Evolutionary conservation across 768 basidiomycete genomes (phyloP).

Genomic region (Podaxis pistillaris): DNA sequence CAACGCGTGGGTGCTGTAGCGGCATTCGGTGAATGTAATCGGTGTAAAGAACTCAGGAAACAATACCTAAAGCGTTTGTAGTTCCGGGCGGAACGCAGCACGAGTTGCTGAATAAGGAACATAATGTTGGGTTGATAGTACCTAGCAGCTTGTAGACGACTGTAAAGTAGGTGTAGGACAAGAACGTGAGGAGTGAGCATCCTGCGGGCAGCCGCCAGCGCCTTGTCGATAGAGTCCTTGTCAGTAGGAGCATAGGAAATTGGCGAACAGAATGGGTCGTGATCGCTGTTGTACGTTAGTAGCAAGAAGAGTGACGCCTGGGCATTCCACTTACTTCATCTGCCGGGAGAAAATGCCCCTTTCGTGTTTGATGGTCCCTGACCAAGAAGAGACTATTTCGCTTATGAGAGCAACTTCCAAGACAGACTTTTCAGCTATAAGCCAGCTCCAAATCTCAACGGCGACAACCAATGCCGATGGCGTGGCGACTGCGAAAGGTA

Average conservation of each 20-base stretch:
- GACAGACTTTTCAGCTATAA: constrained; percentile 81
- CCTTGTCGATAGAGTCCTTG: constrained; percentile 77
- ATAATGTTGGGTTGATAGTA: constrained; percentile 85
- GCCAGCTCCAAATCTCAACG: constrained; percentile 96
- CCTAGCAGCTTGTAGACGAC: constrained; percentile 90
- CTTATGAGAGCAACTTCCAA: constrained; percentile 82
- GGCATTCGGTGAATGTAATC: constrained; percentile 2
- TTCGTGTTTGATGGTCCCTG: constrained; percentile 69
- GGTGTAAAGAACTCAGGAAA: neutral
- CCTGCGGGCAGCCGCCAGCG: constrained; percentile 64
- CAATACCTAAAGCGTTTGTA: constrained; percentile 72
- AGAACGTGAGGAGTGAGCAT: constrained; percentile 81
- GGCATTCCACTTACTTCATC: constrained; percentile 62
- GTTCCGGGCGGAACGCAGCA: constrained; percentile 75
- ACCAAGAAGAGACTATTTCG: constrained; percentile 88
- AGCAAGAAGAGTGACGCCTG: neutral
- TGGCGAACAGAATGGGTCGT: constrained; percentile 84
- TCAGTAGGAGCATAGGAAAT: constrained; percentile 90
- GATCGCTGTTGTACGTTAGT: constrained; percentile 52
- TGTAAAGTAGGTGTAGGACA: constrained; percentile 85
- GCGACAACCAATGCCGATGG: constrained; percentile 84
- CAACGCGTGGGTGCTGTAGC: constrained; percentile 80
- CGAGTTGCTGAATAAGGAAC: constrained; percentile 80
- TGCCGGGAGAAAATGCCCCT: constrained; percentile 82
- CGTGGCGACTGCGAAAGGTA: constrained; percentile 89